These are phyloP conservation scores for Ramalina peruviana DNA, from an alignment of 495 filamentous ascomycete genomes.

Conservation along the genomic window DNA sequence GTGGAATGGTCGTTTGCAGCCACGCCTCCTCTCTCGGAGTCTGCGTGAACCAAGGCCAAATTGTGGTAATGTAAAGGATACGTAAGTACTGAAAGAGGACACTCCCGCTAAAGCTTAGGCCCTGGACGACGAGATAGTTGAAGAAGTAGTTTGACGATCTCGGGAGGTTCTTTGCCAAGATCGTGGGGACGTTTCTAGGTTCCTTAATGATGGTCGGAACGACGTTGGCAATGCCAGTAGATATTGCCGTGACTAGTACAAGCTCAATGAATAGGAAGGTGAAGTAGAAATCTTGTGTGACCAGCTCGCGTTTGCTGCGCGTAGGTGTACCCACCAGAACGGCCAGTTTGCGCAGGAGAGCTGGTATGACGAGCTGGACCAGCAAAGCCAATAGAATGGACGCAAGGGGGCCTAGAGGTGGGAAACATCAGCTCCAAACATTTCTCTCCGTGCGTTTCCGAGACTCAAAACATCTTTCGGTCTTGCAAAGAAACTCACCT, in stretches of 20 bases:
- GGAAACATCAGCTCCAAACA: not conserved
- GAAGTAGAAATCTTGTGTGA: constrained; percentile 87
- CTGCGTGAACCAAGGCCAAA: constrained; percentile 78
- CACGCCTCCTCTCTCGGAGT: constrained; percentile 29
- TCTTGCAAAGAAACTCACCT: constrained; percentile 58
- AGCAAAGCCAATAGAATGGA: constrained; percentile 30
- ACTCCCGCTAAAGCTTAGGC: constrained; percentile 77
- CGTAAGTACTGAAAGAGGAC: constrained; percentile 71
- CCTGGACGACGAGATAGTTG: constrained; percentile 92
- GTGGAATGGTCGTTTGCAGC: constrained; percentile 18
- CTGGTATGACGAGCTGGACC: constrained; percentile 67
- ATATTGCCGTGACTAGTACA: constrained; percentile 81
- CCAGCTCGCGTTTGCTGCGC: constrained; percentile 61
- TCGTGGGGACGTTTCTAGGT: constrained; percentile 37
- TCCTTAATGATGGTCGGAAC: constrained; percentile 26
- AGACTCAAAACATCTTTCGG: not conserved
- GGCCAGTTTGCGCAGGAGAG: constrained; percentile 61
- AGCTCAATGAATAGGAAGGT: constrained; percentile 93
- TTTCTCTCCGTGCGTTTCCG: not conserved
- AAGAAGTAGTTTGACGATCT: constrained; percentile 93
- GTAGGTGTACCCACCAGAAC: constrained; percentile 69
- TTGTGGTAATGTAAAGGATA: constrained; percentile 71
- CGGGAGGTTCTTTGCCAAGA: constrained; percentile 70
- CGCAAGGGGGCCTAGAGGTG: constrained; percentile 10
- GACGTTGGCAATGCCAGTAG: constrained; percentile 59